Evolutionary conservation across 345 rosid species (phyloP).

Genomic region (Gynandropsis gynandra): DNA sequence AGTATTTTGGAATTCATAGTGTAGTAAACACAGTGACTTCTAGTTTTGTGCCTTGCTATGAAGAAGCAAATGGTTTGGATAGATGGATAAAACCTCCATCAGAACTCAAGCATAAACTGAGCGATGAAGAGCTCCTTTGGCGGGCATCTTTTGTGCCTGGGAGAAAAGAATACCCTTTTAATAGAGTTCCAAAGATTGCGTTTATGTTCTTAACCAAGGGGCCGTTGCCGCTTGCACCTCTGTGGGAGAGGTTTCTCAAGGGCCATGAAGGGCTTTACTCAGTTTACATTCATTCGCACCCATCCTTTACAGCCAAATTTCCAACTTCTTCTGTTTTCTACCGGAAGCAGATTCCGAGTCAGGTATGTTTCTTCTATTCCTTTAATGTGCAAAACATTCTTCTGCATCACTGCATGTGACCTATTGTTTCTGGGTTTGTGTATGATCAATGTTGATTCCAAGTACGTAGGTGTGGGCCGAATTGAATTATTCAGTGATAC

Average conservation of each 20-base stretch:
- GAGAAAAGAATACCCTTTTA: slow-evolving; percentile 58
- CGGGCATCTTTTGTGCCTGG: slow-evolving; percentile 71
- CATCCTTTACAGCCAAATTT: slow-evolving; percentile 54
- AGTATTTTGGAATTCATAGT: slow-evolving; percentile 47
- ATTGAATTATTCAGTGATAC: too few species aligned
- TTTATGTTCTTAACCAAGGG: slow-evolving; percentile 97
- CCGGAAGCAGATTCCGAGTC: slow-evolving; percentile 76
- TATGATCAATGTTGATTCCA: too few species aligned
- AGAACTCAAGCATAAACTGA: slow-evolving; percentile 62
- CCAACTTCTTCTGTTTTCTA: slow-evolving; percentile 56
- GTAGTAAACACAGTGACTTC: slow-evolving; percentile 40
- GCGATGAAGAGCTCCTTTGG: slow-evolving; percentile 73
- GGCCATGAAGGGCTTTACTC: slow-evolving; percentile 76
- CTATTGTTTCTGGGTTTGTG: background rate
- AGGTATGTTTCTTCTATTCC: slow-evolving; percentile 35
- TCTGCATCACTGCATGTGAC: background rate
- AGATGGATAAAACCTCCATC: slow-evolving; percentile 58
- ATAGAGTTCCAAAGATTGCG: slow-evolving; percentile 75
- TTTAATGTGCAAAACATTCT: background rate
- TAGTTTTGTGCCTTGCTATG: slow-evolving; percentile 42
- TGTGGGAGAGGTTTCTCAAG: slow-evolving; percentile 88
- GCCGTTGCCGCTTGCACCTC: slow-evolving; percentile 75
- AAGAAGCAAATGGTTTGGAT: slow-evolving; percentile 33
- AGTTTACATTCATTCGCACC: slow-evolving; percentile 71
- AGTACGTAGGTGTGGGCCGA: too few species aligned